A percentile compares a stretch with the other conserved stretches of the same genome.
Conservation (phyloP, 768 basidiomycete genomes). For the Lyophyllum semitale region DNA sequence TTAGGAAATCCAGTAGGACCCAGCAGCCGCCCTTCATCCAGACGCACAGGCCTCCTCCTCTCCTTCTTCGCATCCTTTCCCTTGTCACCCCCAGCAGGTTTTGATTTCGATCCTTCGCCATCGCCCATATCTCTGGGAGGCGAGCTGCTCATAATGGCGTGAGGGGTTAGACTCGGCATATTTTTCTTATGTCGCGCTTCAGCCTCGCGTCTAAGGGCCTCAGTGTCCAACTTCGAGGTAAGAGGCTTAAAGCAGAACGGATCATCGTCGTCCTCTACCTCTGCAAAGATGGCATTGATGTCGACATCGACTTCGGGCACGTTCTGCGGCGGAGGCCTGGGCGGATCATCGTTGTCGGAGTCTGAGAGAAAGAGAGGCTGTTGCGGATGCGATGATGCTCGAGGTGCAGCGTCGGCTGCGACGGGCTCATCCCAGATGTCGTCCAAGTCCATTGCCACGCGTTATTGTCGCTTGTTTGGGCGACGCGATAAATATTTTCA, state of each 20-base stretch:
- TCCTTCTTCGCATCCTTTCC: conserved; percentile 37
- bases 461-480: conserved; percentile 43
- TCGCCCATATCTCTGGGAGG: conserved; percentile 39
- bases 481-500: conserved; percentile 23
- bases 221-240: conserved; percentile 53
- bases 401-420: conserved; percentile 6
- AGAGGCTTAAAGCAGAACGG: conserved; percentile 45
- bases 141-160: conserved; percentile 52
- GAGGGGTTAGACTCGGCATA: conserved; percentile 36
- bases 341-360: conserved; percentile 50
- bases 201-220: conserved; percentile 54
- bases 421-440: conserved; percentile 64
- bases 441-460: conserved; percentile 47
- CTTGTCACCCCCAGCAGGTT: conserved; percentile 27
- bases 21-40: conserved; percentile 79
- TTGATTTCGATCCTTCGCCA: conserved; percentile 23
- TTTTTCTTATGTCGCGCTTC: conserved; percentile 45
- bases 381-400: conserved; percentile 26
- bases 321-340: conserved; percentile 22
- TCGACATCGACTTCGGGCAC: conserved; percentile 53
- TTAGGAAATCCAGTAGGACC: conserved; percentile 77
- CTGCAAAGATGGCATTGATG: conserved; percentile 44
- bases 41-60: conserved; percentile 51
- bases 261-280: conserved; percentile 37
- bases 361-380: conserved; percentile 60